These are phyloP conservation scores for Hysterangium stoloniferum DNA, from an alignment of 768 basidiomycete genomes.

Conservation along the genomic window DNA sequence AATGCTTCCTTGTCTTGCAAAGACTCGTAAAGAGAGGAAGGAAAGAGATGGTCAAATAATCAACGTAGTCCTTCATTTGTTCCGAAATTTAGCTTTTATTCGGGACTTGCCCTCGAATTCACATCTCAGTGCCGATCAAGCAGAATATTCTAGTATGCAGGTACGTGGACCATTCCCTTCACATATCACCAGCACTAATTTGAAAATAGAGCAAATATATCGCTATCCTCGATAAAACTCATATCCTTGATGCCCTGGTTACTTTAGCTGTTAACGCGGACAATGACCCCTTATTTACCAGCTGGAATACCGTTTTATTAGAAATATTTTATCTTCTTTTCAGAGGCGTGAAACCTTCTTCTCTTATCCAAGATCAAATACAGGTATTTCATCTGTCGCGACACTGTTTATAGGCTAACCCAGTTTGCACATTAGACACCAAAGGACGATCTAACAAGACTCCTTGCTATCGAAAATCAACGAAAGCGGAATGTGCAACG, in stretches of 20 bases:
- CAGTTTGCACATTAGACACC: constrained; percentile 4
- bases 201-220: constrained; percentile 53
- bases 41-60: constrained; percentile 83
- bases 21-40: constrained; percentile 55
- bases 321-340: constrained; percentile 92
- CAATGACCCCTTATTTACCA: constrained; percentile 71
- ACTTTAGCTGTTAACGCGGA: constrained; percentile 77
- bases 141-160: constrained; percentile 73
- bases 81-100: constrained; percentile 93
- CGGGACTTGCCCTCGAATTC: constrained; percentile 73
- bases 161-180: constrained; percentile 18
- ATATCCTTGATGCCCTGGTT: constrained; percentile 69
- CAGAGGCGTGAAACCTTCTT: constrained; percentile 63
- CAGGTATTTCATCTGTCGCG: constrained; percentile 41
- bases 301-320: constrained; percentile 83
- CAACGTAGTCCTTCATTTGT: constrained; percentile 78
- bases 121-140: constrained; percentile 66
- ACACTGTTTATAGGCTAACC: not conserved
- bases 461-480: constrained; percentile 72
- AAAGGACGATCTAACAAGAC: constrained; percentile 52
- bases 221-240: constrained; percentile 57
- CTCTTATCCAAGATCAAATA: constrained; percentile 44
- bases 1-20: constrained; percentile 71
- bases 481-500: constrained; percentile 49
- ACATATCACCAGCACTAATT: not conserved